Percentiles rank a stretch among this genome's conserved stretches.
Evolutionary conservation across 768 basidiomycete genomes (phyloP).

Genomic region (Leccinum pellstonianum): DNA sequence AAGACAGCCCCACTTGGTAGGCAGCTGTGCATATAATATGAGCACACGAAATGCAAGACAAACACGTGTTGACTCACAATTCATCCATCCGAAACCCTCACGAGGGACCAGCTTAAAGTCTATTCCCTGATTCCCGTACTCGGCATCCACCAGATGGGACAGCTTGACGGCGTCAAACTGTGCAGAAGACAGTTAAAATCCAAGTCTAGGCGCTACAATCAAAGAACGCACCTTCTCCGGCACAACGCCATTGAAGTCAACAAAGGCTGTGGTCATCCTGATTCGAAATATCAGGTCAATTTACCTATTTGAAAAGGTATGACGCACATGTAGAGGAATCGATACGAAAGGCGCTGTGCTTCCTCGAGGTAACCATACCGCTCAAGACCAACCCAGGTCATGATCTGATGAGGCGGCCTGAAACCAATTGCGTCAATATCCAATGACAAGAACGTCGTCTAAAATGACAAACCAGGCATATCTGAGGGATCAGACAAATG

Average conservation of each 20-base stretch:
- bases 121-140: conserved; percentile 94
- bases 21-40: conserved; percentile 54
- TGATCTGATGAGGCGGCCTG: conserved; percentile 97
- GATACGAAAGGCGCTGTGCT: conserved; percentile 88
- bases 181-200: not conserved
- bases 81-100: conserved; percentile 99
- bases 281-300: conserved; percentile 3
- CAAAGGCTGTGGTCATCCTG: conserved; percentile 92
- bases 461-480: conserved; percentile 59
- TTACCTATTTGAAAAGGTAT: not conserved
- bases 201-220: not conserved
- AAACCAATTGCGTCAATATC: conserved; percentile 11
- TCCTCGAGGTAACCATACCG: conserved; percentile 95
- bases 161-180: conserved; percentile 96
- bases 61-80: conserved; percentile 50
- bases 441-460: not conserved
- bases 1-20: conserved; percentile 95
- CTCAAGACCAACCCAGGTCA: conserved; percentile 96
- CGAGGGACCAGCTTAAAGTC: conserved; percentile 98
- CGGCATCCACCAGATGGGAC: conserved; percentile 94
- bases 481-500: conserved; percentile 32
- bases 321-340: conserved; percentile 98
- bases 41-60: not conserved
- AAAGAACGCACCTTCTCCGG: conserved; percentile 75
- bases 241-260: conserved; percentile 97